Evolutionary conservation across 75 land plant species (phyloP).

Genomic region (Azolla pinnata): DNA sequence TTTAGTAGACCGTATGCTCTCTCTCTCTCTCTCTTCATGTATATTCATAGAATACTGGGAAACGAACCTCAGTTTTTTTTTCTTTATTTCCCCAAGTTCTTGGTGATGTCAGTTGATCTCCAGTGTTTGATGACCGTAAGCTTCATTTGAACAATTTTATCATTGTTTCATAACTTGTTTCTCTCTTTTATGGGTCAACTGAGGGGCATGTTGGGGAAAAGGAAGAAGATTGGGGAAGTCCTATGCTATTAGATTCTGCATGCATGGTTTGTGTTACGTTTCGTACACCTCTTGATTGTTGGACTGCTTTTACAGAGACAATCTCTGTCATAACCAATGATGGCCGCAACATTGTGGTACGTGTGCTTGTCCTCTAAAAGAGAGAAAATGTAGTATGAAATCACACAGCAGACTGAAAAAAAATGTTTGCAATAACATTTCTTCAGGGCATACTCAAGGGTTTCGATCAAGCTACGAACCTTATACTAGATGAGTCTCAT

Average conservation of each 20-base stretch:
- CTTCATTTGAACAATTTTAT: neutral
- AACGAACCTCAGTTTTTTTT: no score
- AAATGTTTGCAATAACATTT: no score
- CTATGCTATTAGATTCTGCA: neutral
- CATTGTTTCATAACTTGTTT: no score
- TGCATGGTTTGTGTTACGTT: neutral
- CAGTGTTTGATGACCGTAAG: neutral
- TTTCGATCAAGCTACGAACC: constrained; percentile 90
- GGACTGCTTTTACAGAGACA: constrained; percentile 35
- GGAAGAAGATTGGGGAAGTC: neutral
- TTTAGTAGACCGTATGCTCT: constrained; percentile 30
- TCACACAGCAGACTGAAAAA: no score
- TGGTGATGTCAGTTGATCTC: neutral
- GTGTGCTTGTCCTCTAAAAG: constrained; percentile 3
- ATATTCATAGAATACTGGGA: no score
- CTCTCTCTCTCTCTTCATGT: no score
- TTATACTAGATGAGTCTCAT: constrained; percentile 92
- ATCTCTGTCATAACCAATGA: constrained; percentile 93
- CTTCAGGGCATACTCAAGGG: constrained; percentile 86
- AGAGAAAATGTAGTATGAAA: neutral
- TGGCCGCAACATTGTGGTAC: constrained; percentile 94
- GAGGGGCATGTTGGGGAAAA: no score
- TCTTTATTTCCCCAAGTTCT: neutral
- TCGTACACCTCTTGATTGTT: neutral
- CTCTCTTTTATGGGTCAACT: no score